Evolutionary conservation across 1,284 basidiomycete genomes (phyloP), one percentile per base, ranked within the genome.

Genomic region (Quambalaria eucalypti): DNA sequence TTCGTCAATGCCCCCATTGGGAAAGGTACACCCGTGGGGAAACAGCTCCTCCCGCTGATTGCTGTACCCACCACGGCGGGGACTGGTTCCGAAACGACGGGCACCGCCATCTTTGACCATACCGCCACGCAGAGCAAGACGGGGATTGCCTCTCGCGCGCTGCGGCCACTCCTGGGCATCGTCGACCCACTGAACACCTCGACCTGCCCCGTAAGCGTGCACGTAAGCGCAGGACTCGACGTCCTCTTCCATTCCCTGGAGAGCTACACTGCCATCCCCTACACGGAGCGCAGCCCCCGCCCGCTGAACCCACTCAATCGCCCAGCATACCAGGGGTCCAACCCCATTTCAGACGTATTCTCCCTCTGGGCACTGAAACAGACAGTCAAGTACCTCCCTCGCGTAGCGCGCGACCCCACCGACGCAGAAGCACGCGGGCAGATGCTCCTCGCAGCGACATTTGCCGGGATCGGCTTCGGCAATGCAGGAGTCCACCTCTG

Each of bases 1-100:
- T 97, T 95, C 74, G 89, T 96, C 78, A 97, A 97, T 74, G 91
- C 93, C 7, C 92, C 92, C 0, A 82, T 97, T 59, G 92, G 92
- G 52, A 91, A 90, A 76, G 93, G 92, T 2, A 81, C 85, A 30
- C 88, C 92, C 1, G 87, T 97, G 61, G 80, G 82, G 28, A 80
- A 88, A 74, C 78, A 80, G 28, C 80, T 97, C 38, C 80, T 84
- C 28, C 93, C 93, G 16, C 80, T 97, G 44, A 91, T 97, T 60
- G 91, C 91, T 47, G 83, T 96, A 23, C 91, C 91, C 9, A 97
- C 93, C 2, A 97, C 92, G 6, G 92, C 93, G 39, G 91, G 92
- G 51, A 97, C 92, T n/a, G 92, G 69, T 7, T 66, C 64, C 39
- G 69, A 97, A 77, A 97, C 93, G 1, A 97, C 92, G 2, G 93